Base-by-base conservation (phyloP, 345 rosid genomes). In the Schrenkiella parvula region DNA sequence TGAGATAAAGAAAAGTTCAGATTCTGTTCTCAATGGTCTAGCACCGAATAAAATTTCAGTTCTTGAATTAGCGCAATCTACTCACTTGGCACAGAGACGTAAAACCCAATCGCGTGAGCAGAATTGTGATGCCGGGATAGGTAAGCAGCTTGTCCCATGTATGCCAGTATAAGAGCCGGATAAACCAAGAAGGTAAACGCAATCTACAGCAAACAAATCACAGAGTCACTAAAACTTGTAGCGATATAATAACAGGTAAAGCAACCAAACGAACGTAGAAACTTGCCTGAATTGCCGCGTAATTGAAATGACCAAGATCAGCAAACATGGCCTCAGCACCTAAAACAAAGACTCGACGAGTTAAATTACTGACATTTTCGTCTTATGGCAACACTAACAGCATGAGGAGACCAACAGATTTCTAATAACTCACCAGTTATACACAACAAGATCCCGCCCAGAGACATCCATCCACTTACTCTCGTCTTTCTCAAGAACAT, bases 271-370 rank as follows among this genome's bases (percentile, higher is more conserved):
- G 12, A 54, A 43, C 9, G 35, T 6, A 23, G 28, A 42, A 66
- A 68, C 77, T 46, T 64, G 66, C 96, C 90, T 90, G 99, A 79
- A 95, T 92, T 76, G 99, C 98, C 44, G 84, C 76, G 48, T 92
- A 95, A 52, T 90, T 84, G 87, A 95, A 95, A 82, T 95, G 99
- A 59, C 99, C 99, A 66, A 95, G 97, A 86, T 95, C 99, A 77
- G 99, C 97, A 84, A 92, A 95, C 99, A 95, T 95, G 28, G 99
- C 99, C 80, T 95, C 99, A 0, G 98, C 90, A 48, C 99, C 99
- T 95, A 88, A 79, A 88, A 60, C 68, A 50, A 46, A 71, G 41
- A 63, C 68, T 18, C 64, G 22, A 7, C 8, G 21, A 66, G 58
- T 66, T 67, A 26, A 7, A 14, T 5, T 15, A 57, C 68, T 15